Evolutionary conservation across 2,329 filamentous ascomycete genomes (phyloP), one percentile per base, ranked within the genome.

Genomic region (Neocucurbitaria cava): DNA sequence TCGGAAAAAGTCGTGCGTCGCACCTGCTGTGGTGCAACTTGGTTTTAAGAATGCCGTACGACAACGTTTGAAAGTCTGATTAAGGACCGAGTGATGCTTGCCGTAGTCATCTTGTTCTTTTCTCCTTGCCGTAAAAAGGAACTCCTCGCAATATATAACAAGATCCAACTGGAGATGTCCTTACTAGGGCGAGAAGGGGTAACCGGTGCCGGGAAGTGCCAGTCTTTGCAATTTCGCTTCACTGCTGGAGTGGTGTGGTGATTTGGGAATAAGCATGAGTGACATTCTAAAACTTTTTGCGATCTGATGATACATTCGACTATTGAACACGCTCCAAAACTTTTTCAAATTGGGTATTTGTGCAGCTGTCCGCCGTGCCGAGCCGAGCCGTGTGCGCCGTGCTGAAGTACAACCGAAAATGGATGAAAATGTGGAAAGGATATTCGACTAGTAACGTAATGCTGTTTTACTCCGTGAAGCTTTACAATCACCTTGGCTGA

Each of bases 261-360:
- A 47, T 33, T 28, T 46, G 18, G 33, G n/a, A 31, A 23, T 20
- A 28, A 24, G 26, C 6, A 28, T 36, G 31, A 46, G 28, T 45
- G 38, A 41, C 53, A 24, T 17, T 41, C 44, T 28, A 41, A 59
- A 51, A 26, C 38, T 52, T 46, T 47, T 58, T 53, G 46, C 54
- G 58, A 58, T 47, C 50, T 59, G 60, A 59, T 68, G 58, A 62
- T 69, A 69, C 56, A 66, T 69, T 69, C 54, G 48, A 61, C 59
- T 69, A 66, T 50, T 59, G 50, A 54, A 59, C 54, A 54, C 49
- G 60, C 38, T 50, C 51, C 35, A 48, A 66, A 63, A 59, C 38
- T 33, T 56, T 57, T 61, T 58, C 62, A 65, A 54, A 61, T n/a
- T 61, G 72, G 72, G 71, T 75, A 74, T 74, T n/a, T 68, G 52